A percentile compares a stretch with the other conserved stretches of the same genome.
Conservation (phyloP, 768 basidiomycete species). For the Mycena vitilis region DNA sequence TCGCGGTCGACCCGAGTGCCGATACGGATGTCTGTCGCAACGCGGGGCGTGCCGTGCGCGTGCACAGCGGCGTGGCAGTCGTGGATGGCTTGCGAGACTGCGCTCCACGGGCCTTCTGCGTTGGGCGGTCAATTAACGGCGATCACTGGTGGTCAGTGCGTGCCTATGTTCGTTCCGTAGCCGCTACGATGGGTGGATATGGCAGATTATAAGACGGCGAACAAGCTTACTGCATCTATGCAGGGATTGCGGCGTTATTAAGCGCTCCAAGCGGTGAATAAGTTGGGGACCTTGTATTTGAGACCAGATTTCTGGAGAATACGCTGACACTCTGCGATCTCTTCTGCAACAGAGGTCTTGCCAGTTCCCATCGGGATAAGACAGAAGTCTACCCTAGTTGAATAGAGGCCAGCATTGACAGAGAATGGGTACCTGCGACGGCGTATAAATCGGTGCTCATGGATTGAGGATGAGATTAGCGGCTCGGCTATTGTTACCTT, state of each 20-base stretch:
- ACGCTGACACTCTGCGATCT: slow-evolving; percentile 85
- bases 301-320: slow-evolving; percentile 88
- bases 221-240: slow-evolving; percentile 74
- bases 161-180: slow-evolving; percentile 92
- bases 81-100: slow-evolving; percentile 88
- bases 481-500: slow-evolving; percentile 32
- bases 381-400: slow-evolving; percentile 75
- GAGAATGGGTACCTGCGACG: slow-evolving; percentile 67
- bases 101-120: slow-evolving; percentile 85
- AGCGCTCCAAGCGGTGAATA: not conserved
- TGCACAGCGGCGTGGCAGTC: slow-evolving; percentile 93
- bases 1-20: slow-evolving; percentile 86
- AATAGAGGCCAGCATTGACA: slow-evolving; percentile 7
- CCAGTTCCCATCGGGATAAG: slow-evolving; percentile 87
- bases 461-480: not conserved
- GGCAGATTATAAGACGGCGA: not conserved
- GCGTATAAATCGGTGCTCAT: slow-evolving; percentile 72
- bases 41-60: slow-evolving; percentile 74
- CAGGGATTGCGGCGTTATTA: not conserved
- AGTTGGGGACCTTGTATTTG: slow-evolving; percentile 68
- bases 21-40: slow-evolving; percentile 95
- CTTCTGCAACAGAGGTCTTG: slow-evolving; percentile 80
- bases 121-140: slow-evolving; percentile 1
- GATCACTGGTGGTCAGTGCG: slow-evolving; percentile 27
- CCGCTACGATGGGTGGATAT: slow-evolving; percentile 61